Conservation (phyloP, 139 green algal genomes). For the Limnomonas spitsbergensis region DNA sequence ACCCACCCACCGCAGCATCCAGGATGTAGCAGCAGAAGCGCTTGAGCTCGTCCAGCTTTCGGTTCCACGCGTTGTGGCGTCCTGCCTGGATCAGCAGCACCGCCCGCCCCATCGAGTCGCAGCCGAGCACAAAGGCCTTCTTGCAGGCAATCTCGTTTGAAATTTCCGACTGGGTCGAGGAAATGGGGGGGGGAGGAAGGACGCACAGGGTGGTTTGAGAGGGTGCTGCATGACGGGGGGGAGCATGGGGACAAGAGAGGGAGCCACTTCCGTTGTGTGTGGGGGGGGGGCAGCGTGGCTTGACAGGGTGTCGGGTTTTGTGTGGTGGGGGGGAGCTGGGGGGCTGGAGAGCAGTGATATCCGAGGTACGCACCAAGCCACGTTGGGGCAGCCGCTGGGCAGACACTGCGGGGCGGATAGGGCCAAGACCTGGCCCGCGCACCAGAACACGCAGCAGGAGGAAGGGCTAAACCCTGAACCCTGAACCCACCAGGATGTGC, state of each 20-base stretch:
- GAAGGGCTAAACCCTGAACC: no score
- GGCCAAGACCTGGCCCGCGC: no score
- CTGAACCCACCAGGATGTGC: no score
- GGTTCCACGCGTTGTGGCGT: slow-evolving; percentile 28
- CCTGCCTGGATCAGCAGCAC: slow-evolving; percentile 24
- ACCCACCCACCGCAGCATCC: slow-evolving; percentile 18
- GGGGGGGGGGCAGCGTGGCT: neutral
- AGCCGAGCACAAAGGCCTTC: slow-evolving; percentile 37
- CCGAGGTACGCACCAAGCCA: no score
- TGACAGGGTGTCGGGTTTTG: neutral
- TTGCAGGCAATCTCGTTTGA: slow-evolving; percentile 34
- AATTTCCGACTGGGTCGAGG: slow-evolving; percentile 19
- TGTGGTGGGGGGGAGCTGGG: no score
- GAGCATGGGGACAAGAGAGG: neutral
- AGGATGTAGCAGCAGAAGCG: slow-evolving; percentile 36
- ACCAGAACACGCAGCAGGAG: no score
- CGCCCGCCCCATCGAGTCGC: slow-evolving; percentile 23
- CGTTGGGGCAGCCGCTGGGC: no score
- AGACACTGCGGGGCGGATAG: no score
- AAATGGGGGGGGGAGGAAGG: no score
- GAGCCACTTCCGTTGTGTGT: neutral
- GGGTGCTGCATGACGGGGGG: neutral
- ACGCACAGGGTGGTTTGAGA: neutral
- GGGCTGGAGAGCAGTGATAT: no score
- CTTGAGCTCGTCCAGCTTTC: slow-evolving; percentile 36